Conservation (phyloP, 1,139 yeast species). For the Blastobotrys elegans region DNA sequence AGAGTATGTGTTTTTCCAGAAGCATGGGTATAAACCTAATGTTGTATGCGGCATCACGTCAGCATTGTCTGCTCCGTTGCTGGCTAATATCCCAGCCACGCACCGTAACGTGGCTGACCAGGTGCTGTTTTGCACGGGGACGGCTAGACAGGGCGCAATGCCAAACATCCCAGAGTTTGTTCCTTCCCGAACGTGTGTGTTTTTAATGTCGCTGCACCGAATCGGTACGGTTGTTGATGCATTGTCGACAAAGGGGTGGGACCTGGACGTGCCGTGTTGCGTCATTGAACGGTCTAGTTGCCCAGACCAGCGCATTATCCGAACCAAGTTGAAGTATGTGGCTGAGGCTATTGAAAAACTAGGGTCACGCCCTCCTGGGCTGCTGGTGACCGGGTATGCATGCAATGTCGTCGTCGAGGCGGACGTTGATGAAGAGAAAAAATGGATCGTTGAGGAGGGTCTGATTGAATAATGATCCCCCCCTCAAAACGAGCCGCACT, state of each 20-base stretch:
- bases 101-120: constrained; percentile 93
- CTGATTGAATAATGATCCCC: too few relatives aligned
- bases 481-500: too few relatives aligned
- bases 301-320: constrained; percentile 82
- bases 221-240: constrained; percentile 61
- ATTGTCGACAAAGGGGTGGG: constrained; percentile 60
- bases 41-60: constrained; percentile 90
- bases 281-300: constrained; percentile 90
- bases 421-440: constrained; percentile 24
- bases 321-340: constrained; percentile 64
- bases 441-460: constrained; percentile 63
- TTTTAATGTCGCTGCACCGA: constrained; percentile 87
- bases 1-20: constrained; percentile 64
- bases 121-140: constrained; percentile 89
- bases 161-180: constrained; percentile 77
- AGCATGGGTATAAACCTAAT: constrained; percentile 62
- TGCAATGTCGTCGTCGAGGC: constrained; percentile 50
- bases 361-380: constrained; percentile 93
- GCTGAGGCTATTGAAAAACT: constrained; percentile 70
- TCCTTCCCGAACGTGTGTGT: constrained; percentile 70
- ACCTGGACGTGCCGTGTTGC: constrained; percentile 67
- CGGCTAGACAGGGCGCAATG: constrained; percentile 81
- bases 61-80: constrained; percentile 85
- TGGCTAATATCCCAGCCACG: constrained; percentile 82
- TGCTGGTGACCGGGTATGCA: constrained; percentile 76